Conservation (phyloP, 179 eudicot species). For the Spergularia azorica region DNA sequence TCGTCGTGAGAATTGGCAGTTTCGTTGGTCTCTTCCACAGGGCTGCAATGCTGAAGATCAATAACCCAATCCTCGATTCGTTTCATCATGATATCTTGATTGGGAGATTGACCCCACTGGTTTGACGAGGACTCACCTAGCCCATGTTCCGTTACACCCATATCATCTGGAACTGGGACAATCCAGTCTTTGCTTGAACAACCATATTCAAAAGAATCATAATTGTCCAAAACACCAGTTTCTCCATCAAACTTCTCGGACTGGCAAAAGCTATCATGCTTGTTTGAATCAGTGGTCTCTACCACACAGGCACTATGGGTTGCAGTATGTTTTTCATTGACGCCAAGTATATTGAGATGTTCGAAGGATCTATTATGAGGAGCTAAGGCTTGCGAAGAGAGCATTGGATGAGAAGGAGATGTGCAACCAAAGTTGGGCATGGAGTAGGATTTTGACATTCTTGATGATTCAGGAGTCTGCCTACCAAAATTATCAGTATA, state of each 20-base stretch:
- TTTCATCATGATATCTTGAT: constrained; percentile 57
- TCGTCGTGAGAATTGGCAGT: constrained; percentile 25
- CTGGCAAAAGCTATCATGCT: constrained; percentile 22
- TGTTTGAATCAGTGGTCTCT: constrained; percentile 24
- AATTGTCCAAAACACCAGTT: constrained; percentile 39
- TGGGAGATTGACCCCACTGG: constrained; percentile 43
- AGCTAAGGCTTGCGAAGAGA: constrained; percentile 19
- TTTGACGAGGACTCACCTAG: constrained; percentile 44
- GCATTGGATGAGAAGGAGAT: constrained; percentile 29
- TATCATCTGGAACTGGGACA: constrained; percentile 57
- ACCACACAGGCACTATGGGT: constrained; percentile 30
- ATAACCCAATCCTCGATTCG: constrained; percentile 83
- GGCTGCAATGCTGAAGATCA: constrained; percentile 66
- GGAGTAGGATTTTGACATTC: constrained; percentile 60
- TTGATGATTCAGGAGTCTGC: constrained; percentile 31
- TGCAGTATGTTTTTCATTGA: constrained; percentile 34
- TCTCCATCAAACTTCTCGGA: constrained; percentile 42
- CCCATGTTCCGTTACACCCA: constrained; percentile 24
- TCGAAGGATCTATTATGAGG: constrained; percentile 56
- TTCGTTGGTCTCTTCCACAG: constrained; percentile 55
- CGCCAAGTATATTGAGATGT: constrained; percentile 43
- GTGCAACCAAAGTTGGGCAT: constrained; percentile 50
- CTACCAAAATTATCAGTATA: constrained; percentile 30
- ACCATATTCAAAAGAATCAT: constrained; percentile 55
- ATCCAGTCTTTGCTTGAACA: constrained; percentile 86